Percentiles rank a stretch among this genome's conserved stretches.
These are phyloP conservation scores for Monilinia aucupariae DNA, from an alignment of 2,329 filamentous ascomycete species.

Conservation along the genomic window DNA sequence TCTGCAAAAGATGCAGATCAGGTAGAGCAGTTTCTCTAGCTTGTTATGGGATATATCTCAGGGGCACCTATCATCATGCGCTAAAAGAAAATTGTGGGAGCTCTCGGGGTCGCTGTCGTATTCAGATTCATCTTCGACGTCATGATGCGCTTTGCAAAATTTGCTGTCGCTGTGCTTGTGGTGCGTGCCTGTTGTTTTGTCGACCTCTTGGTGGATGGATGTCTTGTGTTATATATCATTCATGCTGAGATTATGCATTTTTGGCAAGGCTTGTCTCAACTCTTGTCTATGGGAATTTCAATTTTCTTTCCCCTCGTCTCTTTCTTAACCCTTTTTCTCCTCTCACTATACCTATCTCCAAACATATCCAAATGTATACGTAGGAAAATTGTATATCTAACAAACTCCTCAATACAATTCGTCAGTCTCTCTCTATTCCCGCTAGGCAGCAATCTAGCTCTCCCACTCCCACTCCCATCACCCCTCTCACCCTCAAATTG, in stretches of 20 bases:
- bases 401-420: conserved; percentile 66
- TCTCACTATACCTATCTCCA: conserved; percentile 57
- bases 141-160: too few relatives aligned
- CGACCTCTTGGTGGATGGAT: too few relatives aligned
- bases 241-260: not conserved
- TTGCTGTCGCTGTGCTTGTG: too few relatives aligned
- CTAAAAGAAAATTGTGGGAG: too few relatives aligned
- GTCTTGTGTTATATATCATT: too few relatives aligned
- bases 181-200: too few relatives aligned
- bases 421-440: conserved; percentile 55
- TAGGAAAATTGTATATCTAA: conserved; percentile 64
- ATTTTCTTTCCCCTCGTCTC: not conserved
- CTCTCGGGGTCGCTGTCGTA: too few relatives aligned
- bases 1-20: too few relatives aligned
- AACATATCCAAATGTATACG: conserved; percentile 55
- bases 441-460: conserved; percentile 45
- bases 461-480: conserved; percentile 42
- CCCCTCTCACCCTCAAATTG: conserved; percentile 49
- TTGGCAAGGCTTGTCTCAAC: not conserved
- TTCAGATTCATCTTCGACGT: too few relatives aligned
- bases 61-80: too few relatives aligned
- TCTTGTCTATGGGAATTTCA: not conserved
- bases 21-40: too few relatives aligned
- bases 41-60: too few relatives aligned
- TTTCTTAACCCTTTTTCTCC: conserved; percentile 33